Evolutionary conservation across 768 basidiomycete genomes (phyloP).

Genomic region (Macrolepiota fuliginosa): DNA sequence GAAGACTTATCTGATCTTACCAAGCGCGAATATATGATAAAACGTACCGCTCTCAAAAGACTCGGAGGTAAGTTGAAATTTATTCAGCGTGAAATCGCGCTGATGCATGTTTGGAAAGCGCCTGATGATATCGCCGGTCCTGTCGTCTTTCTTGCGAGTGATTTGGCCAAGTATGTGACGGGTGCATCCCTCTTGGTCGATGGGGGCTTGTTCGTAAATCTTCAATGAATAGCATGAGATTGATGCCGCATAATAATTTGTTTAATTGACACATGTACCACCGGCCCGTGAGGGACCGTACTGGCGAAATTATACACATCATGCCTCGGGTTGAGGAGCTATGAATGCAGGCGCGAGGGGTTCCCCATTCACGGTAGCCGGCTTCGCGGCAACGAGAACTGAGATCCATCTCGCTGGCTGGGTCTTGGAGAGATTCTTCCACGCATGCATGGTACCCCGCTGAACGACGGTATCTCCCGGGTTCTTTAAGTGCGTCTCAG

Average conservation of each 20-base stretch:
- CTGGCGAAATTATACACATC: slow-evolving; percentile 1
- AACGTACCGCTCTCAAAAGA: slow-evolving; percentile 63
- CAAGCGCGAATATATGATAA: slow-evolving; percentile 63
- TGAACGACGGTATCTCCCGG: slow-evolving; percentile 58
- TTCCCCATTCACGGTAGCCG: slow-evolving; percentile 45
- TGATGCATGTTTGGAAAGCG: slow-evolving; percentile 25
- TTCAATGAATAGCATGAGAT: slow-evolving; percentile 42
- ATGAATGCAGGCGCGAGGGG: slow-evolving; percentile 31
- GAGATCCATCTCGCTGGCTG: slow-evolving; percentile 52
- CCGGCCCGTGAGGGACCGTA: slow-evolving; percentile 3
- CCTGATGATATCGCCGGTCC: slow-evolving; percentile 77
- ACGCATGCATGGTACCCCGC: slow-evolving; percentile 59
- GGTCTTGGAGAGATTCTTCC: slow-evolving; percentile 50
- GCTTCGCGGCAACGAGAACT: slow-evolving; percentile 53
- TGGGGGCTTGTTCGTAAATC: slow-evolving; percentile 72
- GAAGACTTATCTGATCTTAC: slow-evolving; percentile 60
- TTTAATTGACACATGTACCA: slow-evolving; percentile 1
- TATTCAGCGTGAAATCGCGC: background rate
- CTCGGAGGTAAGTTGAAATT: slow-evolving; percentile 49
- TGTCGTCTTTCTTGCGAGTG: slow-evolving; percentile 70
- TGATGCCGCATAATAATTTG: background rate
- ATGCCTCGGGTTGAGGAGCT: background rate
- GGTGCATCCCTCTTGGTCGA: slow-evolving; percentile 66
- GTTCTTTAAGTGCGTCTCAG: slow-evolving; percentile 47
- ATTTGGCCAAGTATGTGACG: slow-evolving; percentile 69